Percentiles rank a stretch among this genome's conserved stretches.
Evolutionary conservation across 129 eudicot species (phyloP).

Genomic region (Flaveria brownii): DNA sequence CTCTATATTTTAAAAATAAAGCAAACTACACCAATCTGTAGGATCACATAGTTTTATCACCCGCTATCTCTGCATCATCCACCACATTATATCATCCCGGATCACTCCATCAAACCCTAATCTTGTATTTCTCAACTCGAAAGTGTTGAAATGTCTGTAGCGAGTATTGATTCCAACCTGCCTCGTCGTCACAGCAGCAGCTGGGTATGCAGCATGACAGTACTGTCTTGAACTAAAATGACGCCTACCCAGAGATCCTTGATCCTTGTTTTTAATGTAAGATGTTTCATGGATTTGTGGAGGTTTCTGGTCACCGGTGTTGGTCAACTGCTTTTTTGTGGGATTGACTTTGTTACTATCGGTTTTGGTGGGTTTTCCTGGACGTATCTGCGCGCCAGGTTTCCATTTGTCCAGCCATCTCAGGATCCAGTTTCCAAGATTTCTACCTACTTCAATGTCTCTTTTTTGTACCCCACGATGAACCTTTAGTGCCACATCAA

Average conservation of each 20-base stretch:
- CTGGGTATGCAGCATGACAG: conserved; percentile 53
- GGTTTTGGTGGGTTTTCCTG: conserved; percentile 32
- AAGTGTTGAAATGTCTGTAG: conserved; percentile 42
- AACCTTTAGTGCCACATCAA: conserved; percentile 70
- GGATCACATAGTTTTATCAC: conserved; percentile 3
- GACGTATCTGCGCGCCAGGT: conserved; percentile 79
- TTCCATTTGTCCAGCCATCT: conserved; percentile 78
- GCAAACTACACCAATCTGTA: not conserved
- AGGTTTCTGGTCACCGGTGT: conserved; percentile 38
- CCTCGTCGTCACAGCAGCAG: conserved; percentile 44
- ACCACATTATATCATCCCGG: conserved; percentile 71
- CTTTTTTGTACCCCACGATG: conserved; percentile 76
- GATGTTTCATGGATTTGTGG: conserved; percentile 32
- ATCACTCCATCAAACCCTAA: conserved; percentile 42
- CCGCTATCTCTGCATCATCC: conserved; percentile 49
- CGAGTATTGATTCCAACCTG: conserved; percentile 51
- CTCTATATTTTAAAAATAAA: not conserved
- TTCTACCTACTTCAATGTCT: conserved; percentile 87
- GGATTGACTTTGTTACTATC: conserved; percentile 22
- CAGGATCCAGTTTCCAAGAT: conserved; percentile 79
- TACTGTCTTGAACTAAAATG: conserved; percentile 49
- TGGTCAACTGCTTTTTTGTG: conserved; percentile 32
- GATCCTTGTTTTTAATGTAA: conserved; percentile 29
- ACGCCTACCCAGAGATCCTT: conserved; percentile 48
- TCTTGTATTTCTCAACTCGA: conserved; percentile 32